Conservation (phyloP, 2,329 filamentous ascomycete species). For the Penicillium sp. region DNA sequence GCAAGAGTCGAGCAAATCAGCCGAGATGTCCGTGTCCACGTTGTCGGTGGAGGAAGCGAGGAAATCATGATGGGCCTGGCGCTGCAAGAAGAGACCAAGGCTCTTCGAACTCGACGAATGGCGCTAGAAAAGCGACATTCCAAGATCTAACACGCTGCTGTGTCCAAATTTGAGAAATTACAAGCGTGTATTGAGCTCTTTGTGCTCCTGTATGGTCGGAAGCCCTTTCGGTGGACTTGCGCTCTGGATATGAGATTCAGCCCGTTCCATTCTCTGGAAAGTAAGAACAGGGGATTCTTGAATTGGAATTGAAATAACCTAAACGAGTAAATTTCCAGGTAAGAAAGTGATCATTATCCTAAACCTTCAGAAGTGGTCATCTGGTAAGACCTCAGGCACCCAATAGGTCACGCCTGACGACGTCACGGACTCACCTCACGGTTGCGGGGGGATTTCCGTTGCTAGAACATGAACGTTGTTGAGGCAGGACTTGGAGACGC, state of each 20-base stretch:
- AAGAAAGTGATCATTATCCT: too few species aligned
- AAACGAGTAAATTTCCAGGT: too few species aligned
- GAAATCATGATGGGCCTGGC: constrained; percentile 37
- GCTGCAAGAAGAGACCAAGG: constrained; percentile 28
- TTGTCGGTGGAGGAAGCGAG: constrained; percentile 38
- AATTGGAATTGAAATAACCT: too few species aligned
- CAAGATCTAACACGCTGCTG: constrained; percentile 13
- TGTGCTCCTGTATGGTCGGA: too few species aligned
- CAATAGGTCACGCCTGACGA: background rate
- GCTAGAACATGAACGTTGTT: too few species aligned
- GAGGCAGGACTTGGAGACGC: background rate
- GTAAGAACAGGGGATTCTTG: too few species aligned
- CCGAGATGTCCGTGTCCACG: constrained; percentile 46
- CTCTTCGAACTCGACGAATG: constrained; percentile 21
- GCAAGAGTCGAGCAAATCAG: constrained; percentile 50
- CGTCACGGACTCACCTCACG: constrained; percentile 1
- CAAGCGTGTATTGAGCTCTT: too few species aligned
- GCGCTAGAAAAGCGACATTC: constrained; percentile 24
- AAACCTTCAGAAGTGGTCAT: background rate
- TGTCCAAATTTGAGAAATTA: too few species aligned
- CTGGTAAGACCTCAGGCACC: background rate
- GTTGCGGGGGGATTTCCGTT: too few species aligned
- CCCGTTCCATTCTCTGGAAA: too few species aligned
- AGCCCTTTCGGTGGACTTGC: too few species aligned
- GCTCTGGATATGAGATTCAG: too few species aligned